Conservation (phyloP, 495 filamentous ascomycete genomes). For the Annulohypoxylon maeteangense region DNA sequence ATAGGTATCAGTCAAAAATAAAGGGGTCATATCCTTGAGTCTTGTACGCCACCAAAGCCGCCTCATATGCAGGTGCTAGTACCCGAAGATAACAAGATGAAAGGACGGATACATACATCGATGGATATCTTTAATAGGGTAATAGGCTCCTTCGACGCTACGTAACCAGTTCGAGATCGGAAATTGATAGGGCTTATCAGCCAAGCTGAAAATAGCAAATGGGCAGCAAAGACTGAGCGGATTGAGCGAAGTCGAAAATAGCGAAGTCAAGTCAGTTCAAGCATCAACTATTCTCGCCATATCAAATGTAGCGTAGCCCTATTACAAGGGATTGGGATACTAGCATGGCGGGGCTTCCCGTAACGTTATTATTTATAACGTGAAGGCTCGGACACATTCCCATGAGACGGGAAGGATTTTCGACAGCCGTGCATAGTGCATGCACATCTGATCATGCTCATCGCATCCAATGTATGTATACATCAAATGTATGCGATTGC, state of each 20-base stretch:
- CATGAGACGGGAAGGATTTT: conserved; percentile 22
- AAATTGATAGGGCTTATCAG: not conserved
- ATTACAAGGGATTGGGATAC: not conserved
- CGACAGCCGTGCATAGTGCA: conserved; percentile 22
- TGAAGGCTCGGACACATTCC: not conserved
- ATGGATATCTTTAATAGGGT: too few species aligned
- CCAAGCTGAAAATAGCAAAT: not conserved
- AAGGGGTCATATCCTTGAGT: not conserved
- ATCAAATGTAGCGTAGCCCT: not conserved
- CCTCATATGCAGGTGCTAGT: not conserved
- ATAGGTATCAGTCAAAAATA: not conserved
- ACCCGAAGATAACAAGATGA: not conserved
- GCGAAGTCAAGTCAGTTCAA: not conserved
- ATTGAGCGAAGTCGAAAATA: not conserved
- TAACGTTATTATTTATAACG: conserved; percentile 17
- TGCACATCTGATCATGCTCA: conserved; percentile 9
- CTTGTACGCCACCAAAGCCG: not conserved
- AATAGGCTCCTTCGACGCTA: not conserved
- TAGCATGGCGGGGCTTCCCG: conserved; percentile 14
- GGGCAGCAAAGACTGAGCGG: not conserved
- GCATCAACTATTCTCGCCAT: not conserved
- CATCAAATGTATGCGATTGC: conserved; percentile 1
- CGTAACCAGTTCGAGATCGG: not conserved
- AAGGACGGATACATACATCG: not conserved
- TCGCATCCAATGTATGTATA: not conserved